Evolutionary conservation across 768 basidiomycete species (phyloP), one percentile per base, ranked within the genome.

Genomic region (Leccinum arenicola): DNA sequence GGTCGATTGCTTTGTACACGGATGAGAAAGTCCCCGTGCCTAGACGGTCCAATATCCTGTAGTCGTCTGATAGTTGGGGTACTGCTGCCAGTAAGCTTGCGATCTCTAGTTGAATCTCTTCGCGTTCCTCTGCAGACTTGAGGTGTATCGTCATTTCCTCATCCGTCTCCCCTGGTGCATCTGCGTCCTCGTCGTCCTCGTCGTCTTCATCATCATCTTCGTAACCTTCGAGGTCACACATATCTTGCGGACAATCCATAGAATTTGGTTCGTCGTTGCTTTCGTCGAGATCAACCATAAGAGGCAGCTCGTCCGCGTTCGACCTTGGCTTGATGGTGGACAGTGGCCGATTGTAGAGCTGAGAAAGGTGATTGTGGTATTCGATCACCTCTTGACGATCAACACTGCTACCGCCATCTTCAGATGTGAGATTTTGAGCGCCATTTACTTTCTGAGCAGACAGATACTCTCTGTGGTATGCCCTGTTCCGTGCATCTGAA

Each of bases 1-100:
- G 66, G 72, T 99, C 97, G 62, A 95, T 73, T 0, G 95, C 97
- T 68, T 98, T 97, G 82, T 98, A 99, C n/a, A 99, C 97, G 10
- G 95, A 95, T 0, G 96, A 98, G 76, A 99, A 99, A 1, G 96
- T 99, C 15, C 96, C 96, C 55, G 95, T 98, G 14, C 97, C 97
- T 1, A 99, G 82, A 1, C 95, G 84, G 75, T 98, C 96, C 36
- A 98, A 72, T 36, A 98, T 78, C 52, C 77, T 82, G 78, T 96
- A 98, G 63, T 89, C 80, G 3, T 77, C 68, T 5, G 74, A 69
- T 55, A 96, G 78, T n/a, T 80, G 73, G 0, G 91, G 89, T 4
- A 96, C 85, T 17, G 82, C 80, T 1, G 75, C 70, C 61, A 85
- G 76, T 27, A 98, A 82, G 60, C 90, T 84, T 0, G 74, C 69